Base-by-base conservation (phyloP, 306 rosid genomes). In the Castanea mollissima region DNA sequence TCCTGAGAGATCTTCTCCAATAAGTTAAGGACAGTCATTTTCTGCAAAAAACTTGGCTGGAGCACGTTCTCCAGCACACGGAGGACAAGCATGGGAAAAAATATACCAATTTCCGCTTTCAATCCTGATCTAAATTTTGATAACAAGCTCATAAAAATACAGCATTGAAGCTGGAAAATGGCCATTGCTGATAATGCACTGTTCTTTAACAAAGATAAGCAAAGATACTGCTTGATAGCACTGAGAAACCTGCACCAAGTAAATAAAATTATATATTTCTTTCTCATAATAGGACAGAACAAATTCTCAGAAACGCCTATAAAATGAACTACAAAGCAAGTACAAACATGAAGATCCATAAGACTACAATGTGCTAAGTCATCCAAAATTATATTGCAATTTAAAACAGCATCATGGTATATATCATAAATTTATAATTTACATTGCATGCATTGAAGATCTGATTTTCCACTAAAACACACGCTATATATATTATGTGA, bases 31-130 rank as follows among this genome's bases (percentile, higher is more conserved):
- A 93, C 94, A 1, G 99, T 91, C 99, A 96, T 96, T 85, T 96
- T 93, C 85, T 96, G 98, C 84, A 95, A 82, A 81, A 96, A 96
- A 84, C 99, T 93, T 81, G 99, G 99, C 90, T 96, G 97, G 69
- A 96, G 97, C 84, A 93, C 97, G 83, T 96, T 96, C 91, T 96
- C 99, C 29, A 96, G 96, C 75, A 96, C 97, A 51, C 98, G 94
- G 79, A 96, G 97, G 83, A 96, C 79, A 29, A 96, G 96, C 99
- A 96, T 96, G 34, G 98, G 98, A 78, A 96, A 96, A 82, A 96
- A 96, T 80, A 96, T 96, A 71, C 99, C 99, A 76, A 96, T 90
- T 84, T 96, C 99, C 74, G 93, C 85, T 85, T 96, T 96, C 91
- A 96, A 84, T 58, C 92, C 98, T 55, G 98, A 89, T 88, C 99